A percentile compares a stretch with the other conserved stretches of the same genome.
These are phyloP conservation scores for Mycena metata DNA, from an alignment of 768 basidiomycete species.

Conservation along the genomic window DNA sequence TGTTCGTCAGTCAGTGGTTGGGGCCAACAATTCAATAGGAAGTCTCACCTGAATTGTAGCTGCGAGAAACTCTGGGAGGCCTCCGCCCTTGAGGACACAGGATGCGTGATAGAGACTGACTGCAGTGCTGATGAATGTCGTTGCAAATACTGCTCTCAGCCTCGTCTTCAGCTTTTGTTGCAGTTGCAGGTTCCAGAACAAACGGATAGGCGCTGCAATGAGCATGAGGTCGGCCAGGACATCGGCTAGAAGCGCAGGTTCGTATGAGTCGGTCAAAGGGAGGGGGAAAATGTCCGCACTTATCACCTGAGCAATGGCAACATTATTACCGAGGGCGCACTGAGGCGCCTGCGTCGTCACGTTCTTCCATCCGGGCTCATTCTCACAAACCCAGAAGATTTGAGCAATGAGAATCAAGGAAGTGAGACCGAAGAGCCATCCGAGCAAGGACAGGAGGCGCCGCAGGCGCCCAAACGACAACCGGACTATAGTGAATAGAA, in stretches of 20 bases:
- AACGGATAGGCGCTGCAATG: conserved; percentile 55
- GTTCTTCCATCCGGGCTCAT: conserved; percentile 43
- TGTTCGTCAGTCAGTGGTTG: neutral
- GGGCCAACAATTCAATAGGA: neutral
- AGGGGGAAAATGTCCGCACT: conserved; percentile 51
- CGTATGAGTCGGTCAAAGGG: neutral
- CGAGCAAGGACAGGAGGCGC: conserved; percentile 42
- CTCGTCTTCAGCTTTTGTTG: conserved; percentile 50
- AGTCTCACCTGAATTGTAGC: conserved; percentile 52
- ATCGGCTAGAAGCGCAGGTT: neutral
- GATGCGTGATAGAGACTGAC: conserved; percentile 54
- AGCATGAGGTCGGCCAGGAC: conserved; percentile 44
- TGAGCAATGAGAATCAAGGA: conserved; percentile 52
- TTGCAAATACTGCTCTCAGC: conserved; percentile 58
- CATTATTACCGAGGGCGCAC: conserved; percentile 55
- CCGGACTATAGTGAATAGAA: conserved; percentile 58
- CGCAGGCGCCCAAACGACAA: conserved; percentile 45
- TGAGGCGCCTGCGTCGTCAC: conserved; percentile 42
- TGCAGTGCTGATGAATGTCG: conserved; percentile 55
- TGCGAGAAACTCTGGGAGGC: conserved; percentile 41
- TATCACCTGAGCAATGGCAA: conserved; percentile 60
- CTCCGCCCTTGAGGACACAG: conserved; percentile 45
- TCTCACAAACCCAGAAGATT: conserved; percentile 51
- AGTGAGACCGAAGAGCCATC: conserved; percentile 38
- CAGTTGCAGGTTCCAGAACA: conserved; percentile 55